Evolutionary conservation across 1,139 yeast species (phyloP), one percentile per base, ranked within the genome.

Genomic region (Protomyces macrosporus): DNA sequence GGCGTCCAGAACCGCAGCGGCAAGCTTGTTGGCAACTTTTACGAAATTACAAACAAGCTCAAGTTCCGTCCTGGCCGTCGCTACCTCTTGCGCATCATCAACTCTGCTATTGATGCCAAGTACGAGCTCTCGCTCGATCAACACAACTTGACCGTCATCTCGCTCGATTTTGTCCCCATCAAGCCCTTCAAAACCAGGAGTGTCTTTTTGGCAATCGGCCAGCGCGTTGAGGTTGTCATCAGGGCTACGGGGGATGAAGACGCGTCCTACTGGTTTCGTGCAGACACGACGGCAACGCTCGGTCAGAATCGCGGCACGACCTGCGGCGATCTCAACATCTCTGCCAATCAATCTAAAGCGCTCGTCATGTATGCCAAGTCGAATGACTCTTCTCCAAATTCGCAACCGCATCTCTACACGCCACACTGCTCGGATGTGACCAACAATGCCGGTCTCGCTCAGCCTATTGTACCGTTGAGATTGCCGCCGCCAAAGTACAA

Each of bases 161-260:
- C 65, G 45, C 66, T 61, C 3, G 69, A 67, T 36, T 68, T 64
- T 4, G 58, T 66, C 6, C 40, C 65, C 4, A 36, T 65, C 34
- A 34, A 23, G 32, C 69, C 69, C 2, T 12, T 51, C 14, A 34
- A 39, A 4, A 53, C 55, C 36, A 67, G 65, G 37, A 64, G 64
- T 40, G 52, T 64, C 9, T 56, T 51, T 30, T 45, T 67, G 12
- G 63, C 65, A 9, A 68, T 67, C 35, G 95, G 91, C 14, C 95
- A 88, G 76, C 80, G 96, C 70, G 87, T 86, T 72, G 82, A 87
- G 3, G 84, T 83, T 1, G 73, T 84, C 65, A 70, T 85, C 14
- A 69, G 60, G n/a, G 64, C 66, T 36, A 63, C 65, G 7, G 63
- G 58, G 14, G 23, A 14, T 10, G 30, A 23, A 5, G 30, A 30